Evolutionary conservation across 495 filamentous ascomycete species (phyloP).

Genomic region (Physcia stellaris): DNA sequence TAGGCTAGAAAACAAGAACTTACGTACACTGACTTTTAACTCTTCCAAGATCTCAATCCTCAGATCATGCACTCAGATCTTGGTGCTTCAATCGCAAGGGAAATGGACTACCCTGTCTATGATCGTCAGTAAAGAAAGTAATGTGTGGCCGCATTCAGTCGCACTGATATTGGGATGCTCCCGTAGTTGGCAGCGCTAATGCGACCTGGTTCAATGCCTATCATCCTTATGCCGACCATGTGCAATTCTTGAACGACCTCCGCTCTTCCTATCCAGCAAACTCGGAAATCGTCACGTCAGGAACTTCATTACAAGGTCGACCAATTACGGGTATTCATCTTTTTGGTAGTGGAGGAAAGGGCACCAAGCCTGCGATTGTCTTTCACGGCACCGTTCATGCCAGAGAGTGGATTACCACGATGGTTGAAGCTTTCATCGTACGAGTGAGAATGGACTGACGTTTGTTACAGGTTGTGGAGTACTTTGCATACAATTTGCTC

Average conservation of each 20-base stretch:
- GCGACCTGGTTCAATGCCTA: conserved; percentile 44
- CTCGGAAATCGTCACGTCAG: conserved; percentile 38
- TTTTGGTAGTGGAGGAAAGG: conserved; percentile 38
- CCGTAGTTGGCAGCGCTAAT: conserved; percentile 7
- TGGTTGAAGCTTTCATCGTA: conserved; percentile 9
- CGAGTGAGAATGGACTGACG: background rate
- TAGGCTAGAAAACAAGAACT: no score
- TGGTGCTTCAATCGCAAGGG: conserved; percentile 27
- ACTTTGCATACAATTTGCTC: conserved; percentile 40
- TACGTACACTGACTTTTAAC: no score
- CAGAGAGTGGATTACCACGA: conserved; percentile 48
- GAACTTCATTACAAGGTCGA: conserved; percentile 35
- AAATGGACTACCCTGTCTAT: conserved; percentile 17
- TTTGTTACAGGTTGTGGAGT: conserved; percentile 31
- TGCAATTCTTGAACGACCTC: conserved; percentile 38
- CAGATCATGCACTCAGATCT: conserved; percentile 30
- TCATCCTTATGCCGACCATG: conserved; percentile 33
- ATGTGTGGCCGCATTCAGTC: no score
- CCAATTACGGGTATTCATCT: conserved; percentile 45
- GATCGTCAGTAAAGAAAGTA: conserved; percentile 15
- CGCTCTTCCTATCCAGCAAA: conserved; percentile 30
- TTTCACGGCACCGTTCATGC: conserved; percentile 52
- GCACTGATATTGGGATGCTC: background rate
- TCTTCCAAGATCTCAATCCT: conserved; percentile 22
- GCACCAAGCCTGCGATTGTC: conserved; percentile 41